Evolutionary conservation across 441 rosid genomes (phyloP).

Genomic region (Omphalea diandra): DNA sequence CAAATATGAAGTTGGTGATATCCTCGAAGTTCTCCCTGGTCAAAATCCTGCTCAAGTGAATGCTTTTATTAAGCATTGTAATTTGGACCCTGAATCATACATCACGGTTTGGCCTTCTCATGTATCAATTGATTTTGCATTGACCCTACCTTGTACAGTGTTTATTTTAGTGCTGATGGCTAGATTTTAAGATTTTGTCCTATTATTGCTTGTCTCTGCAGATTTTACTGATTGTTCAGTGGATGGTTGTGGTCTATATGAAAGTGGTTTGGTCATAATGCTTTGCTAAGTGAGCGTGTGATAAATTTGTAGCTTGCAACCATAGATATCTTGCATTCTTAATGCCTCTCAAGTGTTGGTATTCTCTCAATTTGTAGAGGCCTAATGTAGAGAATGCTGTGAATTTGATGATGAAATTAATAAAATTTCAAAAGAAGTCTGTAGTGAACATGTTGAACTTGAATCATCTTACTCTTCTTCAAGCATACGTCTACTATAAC

Average conservation of each 20-base stretch:
- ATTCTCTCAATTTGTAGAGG: not conserved
- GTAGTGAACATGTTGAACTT: not conserved
- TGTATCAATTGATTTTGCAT: slow-evolving; percentile 1
- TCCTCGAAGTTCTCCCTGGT: slow-evolving; percentile 82
- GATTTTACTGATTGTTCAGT: not conserved
- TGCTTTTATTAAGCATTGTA: slow-evolving; percentile 68
- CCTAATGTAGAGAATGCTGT: not conserved
- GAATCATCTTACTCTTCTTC: not conserved
- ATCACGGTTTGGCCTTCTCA: slow-evolving; percentile 56
- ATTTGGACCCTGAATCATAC: slow-evolving; percentile 75
- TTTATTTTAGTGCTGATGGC: not conserved
- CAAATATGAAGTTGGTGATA: slow-evolving; percentile 78
- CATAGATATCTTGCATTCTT: not conserved
- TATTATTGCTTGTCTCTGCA: not conserved
- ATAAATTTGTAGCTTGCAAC: not conserved
- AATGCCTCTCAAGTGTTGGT: not conserved
- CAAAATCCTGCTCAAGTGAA: slow-evolving; percentile 64
- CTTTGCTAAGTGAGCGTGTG: not conserved
- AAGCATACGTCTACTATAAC: not conserved
- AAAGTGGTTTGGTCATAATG: not conserved
- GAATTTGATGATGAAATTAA: not conserved
- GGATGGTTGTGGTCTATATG: slow-evolving; percentile 1
- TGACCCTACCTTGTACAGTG: not conserved
- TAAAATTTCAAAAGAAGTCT: not conserved
- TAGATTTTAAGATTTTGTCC: not conserved